A percentile compares a stretch with the other conserved stretches of the same genome.
These are phyloP conservation scores for Paspalum vaginatum DNA, from an alignment of 176 grass and related monocot species.

Conservation along the genomic window DNA sequence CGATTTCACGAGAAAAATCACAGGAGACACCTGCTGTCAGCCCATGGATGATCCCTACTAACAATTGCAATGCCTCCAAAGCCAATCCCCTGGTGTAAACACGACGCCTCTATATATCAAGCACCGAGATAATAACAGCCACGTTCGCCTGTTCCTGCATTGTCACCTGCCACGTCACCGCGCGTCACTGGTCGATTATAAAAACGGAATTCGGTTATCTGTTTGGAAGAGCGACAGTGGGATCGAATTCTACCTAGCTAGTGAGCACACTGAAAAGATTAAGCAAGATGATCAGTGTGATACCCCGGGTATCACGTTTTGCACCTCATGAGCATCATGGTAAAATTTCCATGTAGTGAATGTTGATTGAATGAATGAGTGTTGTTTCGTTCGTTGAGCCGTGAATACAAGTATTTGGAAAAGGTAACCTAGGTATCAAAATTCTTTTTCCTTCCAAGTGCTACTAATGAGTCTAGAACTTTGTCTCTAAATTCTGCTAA, in stretches of 20 bases:
- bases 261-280: background rate
- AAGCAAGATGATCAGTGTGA: background rate
- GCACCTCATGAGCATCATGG: too few relatives aligned
- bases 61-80: constrained; percentile 5
- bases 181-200: background rate
- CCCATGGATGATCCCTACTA: background rate
- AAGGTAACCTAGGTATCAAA: too few relatives aligned
- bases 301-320: too few relatives aligned
- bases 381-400: too few relatives aligned
- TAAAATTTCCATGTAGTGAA: too few relatives aligned
- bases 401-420: too few relatives aligned
- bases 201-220: constrained; percentile 38
- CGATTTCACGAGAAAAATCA: background rate
- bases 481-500: too few relatives aligned
- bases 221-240: constrained; percentile 6
- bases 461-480: too few relatives aligned
- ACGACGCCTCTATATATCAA: background rate
- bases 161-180: background rate
- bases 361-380: too few relatives aligned
- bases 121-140: background rate
- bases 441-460: too few relatives aligned
- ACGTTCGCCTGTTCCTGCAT: background rate
- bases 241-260: too few relatives aligned
- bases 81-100: background rate
- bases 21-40: background rate